These are phyloP conservation scores for Chenopodium suecicum DNA, from an alignment of 148 eudicot species.

Conservation along the genomic window DNA sequence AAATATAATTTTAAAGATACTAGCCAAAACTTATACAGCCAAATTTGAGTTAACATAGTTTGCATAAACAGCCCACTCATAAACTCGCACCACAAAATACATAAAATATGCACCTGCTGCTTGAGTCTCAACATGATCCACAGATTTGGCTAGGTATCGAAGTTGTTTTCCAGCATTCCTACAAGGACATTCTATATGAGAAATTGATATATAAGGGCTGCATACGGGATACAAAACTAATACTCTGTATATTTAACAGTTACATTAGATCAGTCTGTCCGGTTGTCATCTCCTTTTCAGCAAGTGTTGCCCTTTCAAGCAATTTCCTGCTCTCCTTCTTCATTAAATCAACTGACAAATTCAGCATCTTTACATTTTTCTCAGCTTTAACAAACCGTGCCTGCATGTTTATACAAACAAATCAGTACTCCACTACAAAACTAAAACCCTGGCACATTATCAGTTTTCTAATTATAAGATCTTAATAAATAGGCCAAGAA, in stretches of 20 bases:
- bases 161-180: conserved; percentile 69
- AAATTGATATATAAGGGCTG: neutral
- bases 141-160: conserved; percentile 55
- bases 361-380: conserved; percentile 61
- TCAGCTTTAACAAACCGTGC: conserved; percentile 75
- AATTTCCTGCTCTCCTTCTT: conserved; percentile 84
- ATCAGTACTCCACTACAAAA: conserved; percentile 3
- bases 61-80: neutral
- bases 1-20: neutral
- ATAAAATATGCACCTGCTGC: conserved; percentile 49
- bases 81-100: neutral
- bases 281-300: conserved; percentile 79
- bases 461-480: neutral
- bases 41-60: neutral
- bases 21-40: neutral
- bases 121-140: conserved; percentile 59
- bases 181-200: conserved; percentile 18
- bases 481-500: no score
- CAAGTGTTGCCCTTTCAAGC: conserved; percentile 80
- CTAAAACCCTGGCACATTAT: neutral
- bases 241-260: neutral
- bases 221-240: neutral
- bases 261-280: conserved; percentile 71
- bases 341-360: conserved; percentile 73
- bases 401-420: conserved; percentile 38